Base-by-base conservation (phyloP, 768 basidiomycete genomes). In the Royoungia palumana region DNA sequence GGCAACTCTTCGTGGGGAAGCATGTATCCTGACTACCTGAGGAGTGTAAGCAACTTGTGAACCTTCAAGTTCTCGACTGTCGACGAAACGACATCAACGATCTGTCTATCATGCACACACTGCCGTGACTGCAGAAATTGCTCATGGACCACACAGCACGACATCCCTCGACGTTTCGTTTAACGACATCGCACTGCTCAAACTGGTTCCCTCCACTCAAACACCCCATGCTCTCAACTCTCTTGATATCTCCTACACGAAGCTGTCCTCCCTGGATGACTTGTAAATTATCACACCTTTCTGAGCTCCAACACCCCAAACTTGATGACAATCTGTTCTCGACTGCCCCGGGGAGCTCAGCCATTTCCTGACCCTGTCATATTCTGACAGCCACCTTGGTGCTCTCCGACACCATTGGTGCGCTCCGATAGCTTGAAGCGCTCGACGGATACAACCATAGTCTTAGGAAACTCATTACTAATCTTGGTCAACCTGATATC, bases 401-500 rank as follows among this genome's bases (percentile, higher is more conserved):
- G 68, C 76, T 14, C 76, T 98, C 0, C 0, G 65, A 73, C 11
- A 82, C 79, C 35, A 83, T 98, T 40, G 92, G 92, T 13, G 73
- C 74, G 9, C 73, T 98, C 38, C 81, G 82, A 68, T 82, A 80
- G 36, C 77, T 98, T 10, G 79, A 85, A 55, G 72, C 69, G 1
- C 75, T 99, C 35, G 91, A 96, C 56, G 87, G 86, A 3, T 94
- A 97, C 63, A 94, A 90, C 63, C 98, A 98, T 72, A 87, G 85
- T 57, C 73, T 98, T 39, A 79, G 75, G 5, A 82, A 84, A 56
- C 70, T 74, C 80, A 0, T 80, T 77, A 6, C 72, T 99, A 46
- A 64, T 67, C 36, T 73, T 76, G 35, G 78, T 98, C 62, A 98
- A 98, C 61, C 79, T 86, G 35, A 93, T 90, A 3, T 94, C 91